Conservation (phyloP, 2,329 filamentous ascomycete genomes). For the Emmonsiellopsis sp. region DNA sequence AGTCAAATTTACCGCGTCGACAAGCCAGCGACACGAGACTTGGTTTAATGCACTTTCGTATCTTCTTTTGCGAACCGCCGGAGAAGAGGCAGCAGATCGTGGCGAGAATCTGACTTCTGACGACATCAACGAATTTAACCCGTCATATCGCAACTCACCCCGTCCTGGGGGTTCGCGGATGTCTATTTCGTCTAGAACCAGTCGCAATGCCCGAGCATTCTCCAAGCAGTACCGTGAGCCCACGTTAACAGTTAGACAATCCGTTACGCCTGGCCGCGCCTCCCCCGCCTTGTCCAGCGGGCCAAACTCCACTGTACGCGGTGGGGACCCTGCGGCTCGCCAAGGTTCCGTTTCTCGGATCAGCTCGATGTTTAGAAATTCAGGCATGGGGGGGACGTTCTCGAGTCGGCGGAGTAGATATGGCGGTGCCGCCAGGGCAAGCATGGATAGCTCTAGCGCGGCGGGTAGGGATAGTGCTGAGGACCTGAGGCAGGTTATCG, state of each 20-base stretch:
- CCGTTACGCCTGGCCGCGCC: slow-evolving; percentile 27
- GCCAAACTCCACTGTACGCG: slow-evolving; percentile 24
- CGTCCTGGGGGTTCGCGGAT: slow-evolving; percentile 43
- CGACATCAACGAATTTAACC: slow-evolving; percentile 74
- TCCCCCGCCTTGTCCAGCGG: slow-evolving; percentile 28
- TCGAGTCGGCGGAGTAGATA: slow-evolving; percentile 38
- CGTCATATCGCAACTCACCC: slow-evolving; percentile 47
- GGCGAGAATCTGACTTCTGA: slow-evolving; percentile 50
- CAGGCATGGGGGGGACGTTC: slow-evolving; percentile 42
- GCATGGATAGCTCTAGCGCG: slow-evolving; percentile 31
- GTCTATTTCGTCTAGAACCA: slow-evolving; percentile 75
- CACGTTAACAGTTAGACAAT: slow-evolving; percentile 29
- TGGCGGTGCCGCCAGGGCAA: slow-evolving; percentile 22
- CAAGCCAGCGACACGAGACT: slow-evolving; percentile 88
- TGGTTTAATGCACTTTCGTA: slow-evolving; percentile 98
- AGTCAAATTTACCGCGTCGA: slow-evolving; percentile 90
- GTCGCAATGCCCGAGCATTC: slow-evolving; percentile 58
- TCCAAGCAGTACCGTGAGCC: slow-evolving; percentile 44
- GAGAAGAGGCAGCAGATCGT: slow-evolving; percentile 44
- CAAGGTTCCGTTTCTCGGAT: slow-evolving; percentile 39
- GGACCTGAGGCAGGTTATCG: slow-evolving; percentile 70
- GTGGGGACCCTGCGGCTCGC: slow-evolving; percentile 23
- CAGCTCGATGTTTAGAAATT: slow-evolving; percentile 39
- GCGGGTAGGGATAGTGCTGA: slow-evolving; percentile 64
- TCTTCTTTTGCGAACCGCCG: slow-evolving; percentile 67